phyloP scores from a whole-genome alignment of 305 asterid species.

The Fraxinus nigra region DNA sequence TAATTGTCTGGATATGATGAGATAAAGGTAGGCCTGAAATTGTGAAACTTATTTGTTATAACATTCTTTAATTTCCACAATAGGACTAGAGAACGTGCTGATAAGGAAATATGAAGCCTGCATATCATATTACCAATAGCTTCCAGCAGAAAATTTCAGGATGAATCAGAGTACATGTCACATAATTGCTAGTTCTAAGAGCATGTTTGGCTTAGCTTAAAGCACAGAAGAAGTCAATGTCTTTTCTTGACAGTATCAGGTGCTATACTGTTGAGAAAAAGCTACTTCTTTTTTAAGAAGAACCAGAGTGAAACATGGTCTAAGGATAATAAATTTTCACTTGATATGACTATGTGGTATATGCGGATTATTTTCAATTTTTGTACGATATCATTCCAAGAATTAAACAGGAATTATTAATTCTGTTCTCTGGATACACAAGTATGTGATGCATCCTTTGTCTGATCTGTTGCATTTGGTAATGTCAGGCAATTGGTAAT shows the following conservation, averaged over 20 bases:
- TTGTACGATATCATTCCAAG: background rate
- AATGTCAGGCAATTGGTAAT: conserved; percentile 80
- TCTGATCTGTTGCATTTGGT: background rate
- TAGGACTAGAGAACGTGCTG: background rate
- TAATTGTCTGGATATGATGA: background rate
- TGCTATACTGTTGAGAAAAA: background rate
- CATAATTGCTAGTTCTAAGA: background rate
- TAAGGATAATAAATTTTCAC: background rate
- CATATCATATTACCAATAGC: background rate
- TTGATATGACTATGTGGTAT: background rate
- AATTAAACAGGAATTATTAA: background rate
- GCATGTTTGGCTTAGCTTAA: background rate
- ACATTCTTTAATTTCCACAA: background rate
- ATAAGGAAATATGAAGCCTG: background rate
- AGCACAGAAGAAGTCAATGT: background rate
- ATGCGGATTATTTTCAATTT: background rate
- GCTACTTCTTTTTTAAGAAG: background rate
- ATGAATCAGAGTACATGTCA: background rate
- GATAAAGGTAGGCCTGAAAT: background rate
- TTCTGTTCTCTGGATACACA: background rate
- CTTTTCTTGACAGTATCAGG: background rate
- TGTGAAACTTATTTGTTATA: background rate
- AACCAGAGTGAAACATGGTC: background rate
- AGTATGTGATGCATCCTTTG: background rate
- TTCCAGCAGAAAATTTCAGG: background rate